Conservation (phyloP, 495 filamentous ascomycete genomes). For the Achaetomiella virescens region DNA sequence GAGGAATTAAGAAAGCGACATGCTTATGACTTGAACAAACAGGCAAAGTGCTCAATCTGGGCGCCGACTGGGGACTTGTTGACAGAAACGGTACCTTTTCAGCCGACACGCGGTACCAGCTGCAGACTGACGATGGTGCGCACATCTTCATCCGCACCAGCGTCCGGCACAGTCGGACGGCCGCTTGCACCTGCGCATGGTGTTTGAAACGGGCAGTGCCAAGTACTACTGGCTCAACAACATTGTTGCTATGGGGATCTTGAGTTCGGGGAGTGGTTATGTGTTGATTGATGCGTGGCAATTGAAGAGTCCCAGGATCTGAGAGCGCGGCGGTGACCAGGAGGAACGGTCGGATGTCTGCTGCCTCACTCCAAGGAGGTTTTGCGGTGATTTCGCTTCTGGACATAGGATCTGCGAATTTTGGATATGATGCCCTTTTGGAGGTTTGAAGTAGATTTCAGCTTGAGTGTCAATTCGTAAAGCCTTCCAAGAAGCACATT, state of each 20-base stretch:
- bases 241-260: slow-evolving; percentile 21
- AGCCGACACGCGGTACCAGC: slow-evolving; percentile 28
- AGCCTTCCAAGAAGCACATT: too few species aligned
- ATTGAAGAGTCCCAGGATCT: slow-evolving; percentile 13
- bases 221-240: slow-evolving; percentile 29
- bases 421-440: too few species aligned
- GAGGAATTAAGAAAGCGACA: too few species aligned
- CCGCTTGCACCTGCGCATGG: slow-evolving; percentile 18
- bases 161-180: slow-evolving; percentile 25
- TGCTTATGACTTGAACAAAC: not conserved
- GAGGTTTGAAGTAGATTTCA: too few species aligned
- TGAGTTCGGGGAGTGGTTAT: slow-evolving; percentile 6
- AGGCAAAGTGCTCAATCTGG: slow-evolving; percentile 28
- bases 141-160: slow-evolving; percentile 27
- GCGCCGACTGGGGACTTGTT: slow-evolving; percentile 27
- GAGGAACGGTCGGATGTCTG: not conserved
- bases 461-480: too few species aligned
- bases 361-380: too few species aligned
- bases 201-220: slow-evolving; percentile 24
- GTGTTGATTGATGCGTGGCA: slow-evolving; percentile 27
- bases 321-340: too few species aligned
- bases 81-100: slow-evolving; percentile 20
- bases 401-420: too few species aligned
- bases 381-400: not conserved
- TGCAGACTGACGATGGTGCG: slow-evolving; percentile 27